Base-by-base conservation (phyloP, 495 filamentous ascomycete genomes). In the Immersiella caudata region DNA sequence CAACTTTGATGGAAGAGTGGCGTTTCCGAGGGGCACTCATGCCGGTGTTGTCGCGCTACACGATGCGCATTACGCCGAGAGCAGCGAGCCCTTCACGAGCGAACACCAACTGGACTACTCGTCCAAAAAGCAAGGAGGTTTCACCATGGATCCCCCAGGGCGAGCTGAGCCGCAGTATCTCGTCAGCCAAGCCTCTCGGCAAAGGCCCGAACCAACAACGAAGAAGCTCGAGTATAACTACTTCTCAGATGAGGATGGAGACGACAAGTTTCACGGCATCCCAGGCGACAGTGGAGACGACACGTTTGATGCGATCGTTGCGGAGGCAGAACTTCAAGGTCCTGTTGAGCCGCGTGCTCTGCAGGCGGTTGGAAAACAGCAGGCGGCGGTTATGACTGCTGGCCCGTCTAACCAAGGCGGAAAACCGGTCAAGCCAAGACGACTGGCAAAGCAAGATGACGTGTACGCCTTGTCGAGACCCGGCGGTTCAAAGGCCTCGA, bases 371-470 rank as follows among this genome's bases (percentile, higher is more conserved):
- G 29, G 8, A 33, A 8, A 33, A 8, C 29, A 33, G 8, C 29
- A 33, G 8, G 8, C 29, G 8, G 29, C 29, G 4, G 4, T 33
- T 8, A 8, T 33, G 3, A 8, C 29, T 4, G 29, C 29, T 33
- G 29, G 29, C 29, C 29, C 29, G 3, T 33, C 29, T 33, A 33
- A 3, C 8, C n/a, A n/a, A n/a, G n/a, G n/a, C n/a, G n/a, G n/a
- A n/a, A n/a, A n/a, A n/a, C n/a, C 66, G 9, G 72, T 75, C n/a
- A 77, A 75, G 21, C 68, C 71, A 14, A 76, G 78, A 56, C 25
- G 67, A 27, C 55, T 72, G 26, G 57, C 67, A 7, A 77, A 71
- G 70, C 77, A 73, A n/a, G 64, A 24, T 12, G 58, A 69, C n/a
- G 68, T 71, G 20, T 55, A 68, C 7, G 36, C 9, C 25, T 67